These are phyloP conservation scores for Flaveria floridana DNA, from an alignment of 140 eudicot species.

Conservation along the genomic window DNA sequence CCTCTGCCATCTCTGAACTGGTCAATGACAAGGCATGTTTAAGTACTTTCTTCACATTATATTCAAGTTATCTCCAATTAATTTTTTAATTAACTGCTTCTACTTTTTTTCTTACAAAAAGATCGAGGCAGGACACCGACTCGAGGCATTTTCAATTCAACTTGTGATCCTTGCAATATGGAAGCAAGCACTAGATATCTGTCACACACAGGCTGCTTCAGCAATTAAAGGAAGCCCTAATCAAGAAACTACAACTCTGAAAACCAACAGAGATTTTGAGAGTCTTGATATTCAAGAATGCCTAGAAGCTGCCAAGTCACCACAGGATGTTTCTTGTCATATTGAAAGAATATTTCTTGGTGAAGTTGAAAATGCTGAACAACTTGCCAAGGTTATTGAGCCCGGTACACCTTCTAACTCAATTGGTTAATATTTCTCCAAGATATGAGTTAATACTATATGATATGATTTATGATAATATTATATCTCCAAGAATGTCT, in stretches of 20 bases:
- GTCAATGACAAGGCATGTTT: slow-evolving; percentile 70
- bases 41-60: background rate
- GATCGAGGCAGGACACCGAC: slow-evolving; percentile 54
- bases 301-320: slow-evolving; percentile 43
- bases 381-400: slow-evolving; percentile 59
- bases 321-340: slow-evolving; percentile 51
- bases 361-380: slow-evolving; percentile 77
- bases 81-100: slow-evolving; percentile 7
- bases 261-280: slow-evolving; percentile 31
- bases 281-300: slow-evolving; percentile 43
- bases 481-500: background rate
- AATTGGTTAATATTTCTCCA: background rate
- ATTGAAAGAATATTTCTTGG: slow-evolving; percentile 78
- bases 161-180: slow-evolving; percentile 94
- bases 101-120: slow-evolving; percentile 18
- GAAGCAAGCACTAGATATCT: slow-evolving; percentile 92
- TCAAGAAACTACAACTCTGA: slow-evolving; percentile 44
- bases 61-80: slow-evolving; percentile 12
- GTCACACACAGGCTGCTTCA: slow-evolving; percentile 90
- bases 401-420: slow-evolving; percentile 45
- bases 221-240: slow-evolving; percentile 67
- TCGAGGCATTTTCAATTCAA: slow-evolving; percentile 91
- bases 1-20: slow-evolving; percentile 72
- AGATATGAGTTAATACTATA: background rate
- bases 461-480: background rate